phyloP scores from a whole-genome alignment of 768 basidiomycete species.

The Terana coerulea region DNA sequence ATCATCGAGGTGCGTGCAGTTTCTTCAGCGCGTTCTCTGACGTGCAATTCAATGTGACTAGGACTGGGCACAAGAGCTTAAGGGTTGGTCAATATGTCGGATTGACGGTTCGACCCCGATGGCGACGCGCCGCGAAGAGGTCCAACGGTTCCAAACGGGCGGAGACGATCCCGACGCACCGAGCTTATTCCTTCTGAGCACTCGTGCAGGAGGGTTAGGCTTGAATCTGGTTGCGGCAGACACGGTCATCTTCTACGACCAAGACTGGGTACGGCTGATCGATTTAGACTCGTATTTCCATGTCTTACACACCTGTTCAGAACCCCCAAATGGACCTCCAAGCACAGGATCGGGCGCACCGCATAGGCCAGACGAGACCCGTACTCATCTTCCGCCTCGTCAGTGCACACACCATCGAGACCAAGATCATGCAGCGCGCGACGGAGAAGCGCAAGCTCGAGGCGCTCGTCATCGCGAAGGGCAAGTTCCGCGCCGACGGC shows the following conservation, averaged over 20 bases:
- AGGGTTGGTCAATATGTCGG: conserved; percentile 81
- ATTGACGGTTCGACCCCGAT: conserved; percentile 89
- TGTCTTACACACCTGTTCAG: conserved; percentile 32
- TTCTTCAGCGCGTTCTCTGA: background rate
- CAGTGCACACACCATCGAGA: conserved; percentile 86
- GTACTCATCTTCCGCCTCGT: conserved; percentile 89
- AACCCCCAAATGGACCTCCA: conserved; percentile 97
- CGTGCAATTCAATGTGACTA: conserved; percentile 20
- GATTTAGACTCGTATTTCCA: conserved; percentile 9
- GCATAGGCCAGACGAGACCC: conserved; percentile 91
- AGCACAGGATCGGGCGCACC: conserved; percentile 92
- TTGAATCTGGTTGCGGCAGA: conserved; percentile 81
- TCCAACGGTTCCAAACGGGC: conserved; percentile 77
- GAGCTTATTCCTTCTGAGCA: conserved; percentile 73
- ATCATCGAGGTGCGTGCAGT: conserved; percentile 74
- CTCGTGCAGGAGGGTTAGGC: conserved; percentile 75
- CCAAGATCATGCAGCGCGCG: conserved; percentile 86
- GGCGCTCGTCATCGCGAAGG: conserved; percentile 92
- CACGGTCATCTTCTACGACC: conserved; percentile 92
- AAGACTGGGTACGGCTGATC: conserved; percentile 70
- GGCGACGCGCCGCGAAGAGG: conserved; percentile 77
- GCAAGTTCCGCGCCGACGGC: conserved; percentile 79
- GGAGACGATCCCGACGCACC: conserved; percentile 64
- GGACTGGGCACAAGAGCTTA: conserved; percentile 88
- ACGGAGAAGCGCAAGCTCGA: conserved; percentile 87